Evolutionary conservation across 768 basidiomycete species (phyloP).

Genomic region (Cytidiella melzeri): DNA sequence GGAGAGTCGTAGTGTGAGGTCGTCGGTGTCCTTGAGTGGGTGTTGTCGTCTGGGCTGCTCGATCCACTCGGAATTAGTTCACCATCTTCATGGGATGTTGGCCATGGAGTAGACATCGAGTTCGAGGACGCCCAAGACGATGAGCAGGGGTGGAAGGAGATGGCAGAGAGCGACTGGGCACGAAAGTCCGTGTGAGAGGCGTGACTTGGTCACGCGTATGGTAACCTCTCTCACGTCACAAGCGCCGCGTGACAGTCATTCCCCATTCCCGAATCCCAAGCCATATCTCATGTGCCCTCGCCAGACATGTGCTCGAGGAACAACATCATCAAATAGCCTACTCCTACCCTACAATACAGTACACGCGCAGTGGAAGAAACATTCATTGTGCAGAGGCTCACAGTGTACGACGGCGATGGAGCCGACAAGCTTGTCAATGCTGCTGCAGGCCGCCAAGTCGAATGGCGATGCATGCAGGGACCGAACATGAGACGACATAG

Average conservation of each 20-base stretch:
- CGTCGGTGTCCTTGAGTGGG: constrained; percentile 16
- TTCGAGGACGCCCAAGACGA: constrained; percentile 10
- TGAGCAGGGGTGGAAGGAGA: constrained; percentile 12
- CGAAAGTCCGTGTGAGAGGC: constrained; percentile 1
- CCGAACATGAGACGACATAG: too few species aligned
- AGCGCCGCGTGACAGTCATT: background rate
- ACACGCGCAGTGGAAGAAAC: too few species aligned
- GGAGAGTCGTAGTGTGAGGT: constrained; percentile 26
- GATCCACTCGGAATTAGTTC: constrained; percentile 9
- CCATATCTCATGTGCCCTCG: background rate
- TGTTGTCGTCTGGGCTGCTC: constrained; percentile 11
- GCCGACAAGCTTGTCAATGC: too few species aligned
- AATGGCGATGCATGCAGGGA: too few species aligned
- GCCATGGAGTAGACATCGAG: constrained; percentile 15
- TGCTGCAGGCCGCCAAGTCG: too few species aligned
- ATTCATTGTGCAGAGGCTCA: too few species aligned
- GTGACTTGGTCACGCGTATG: constrained; percentile 4
- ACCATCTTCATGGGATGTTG: constrained; percentile 6
- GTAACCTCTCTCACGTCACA: background rate
- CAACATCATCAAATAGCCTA: too few species aligned
- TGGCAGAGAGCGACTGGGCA: constrained; percentile 8
- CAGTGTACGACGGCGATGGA: too few species aligned
- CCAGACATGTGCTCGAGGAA: background rate
- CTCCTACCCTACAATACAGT: too few species aligned
- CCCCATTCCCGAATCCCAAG: too few species aligned